Conservation (phyloP, 345 rosid genomes). For the Euphorbia lathyris region DNA sequence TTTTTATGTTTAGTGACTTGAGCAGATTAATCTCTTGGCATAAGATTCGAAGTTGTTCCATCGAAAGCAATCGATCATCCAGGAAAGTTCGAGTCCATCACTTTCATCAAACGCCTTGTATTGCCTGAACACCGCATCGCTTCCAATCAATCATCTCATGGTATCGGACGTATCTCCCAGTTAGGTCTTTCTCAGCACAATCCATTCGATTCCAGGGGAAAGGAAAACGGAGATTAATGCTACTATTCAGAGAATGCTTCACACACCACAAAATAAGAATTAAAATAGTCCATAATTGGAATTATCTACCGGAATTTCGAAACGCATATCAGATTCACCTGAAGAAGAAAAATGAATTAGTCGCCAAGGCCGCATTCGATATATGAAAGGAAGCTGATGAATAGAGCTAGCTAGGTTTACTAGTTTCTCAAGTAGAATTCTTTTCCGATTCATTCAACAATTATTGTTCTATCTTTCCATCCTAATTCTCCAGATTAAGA, state of each 20-base stretch:
- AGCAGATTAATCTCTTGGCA: constrained; percentile 75
- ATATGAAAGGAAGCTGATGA: no score
- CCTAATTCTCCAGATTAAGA: no score
- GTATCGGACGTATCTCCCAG: neutral
- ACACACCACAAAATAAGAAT: constrained; percentile 47
- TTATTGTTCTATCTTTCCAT: no score
- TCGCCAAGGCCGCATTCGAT: neutral
- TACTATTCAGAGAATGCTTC: constrained; percentile 49
- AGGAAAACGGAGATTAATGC: no score
- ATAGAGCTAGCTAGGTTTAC: no score
- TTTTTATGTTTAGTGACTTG: constrained; percentile 72
- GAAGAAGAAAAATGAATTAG: neutral
- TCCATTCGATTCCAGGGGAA: neutral
- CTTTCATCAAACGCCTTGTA: constrained; percentile 83
- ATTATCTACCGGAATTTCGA: constrained; percentile 25
- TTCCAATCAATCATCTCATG: neutral
- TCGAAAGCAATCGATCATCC: constrained; percentile 71
- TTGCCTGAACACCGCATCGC: neutral
- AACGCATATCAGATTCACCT: no score
- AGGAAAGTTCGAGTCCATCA: constrained; percentile 82
- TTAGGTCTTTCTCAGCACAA: neutral
- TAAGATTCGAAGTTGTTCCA: constrained; percentile 61
- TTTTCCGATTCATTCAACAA: no score
- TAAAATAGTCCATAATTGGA: constrained; percentile 48
- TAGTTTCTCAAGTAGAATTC: no score